Evolutionary conservation across 768 basidiomycete genomes (phyloP), one percentile per base, ranked within the genome.

Genomic region (Saitozyma sp.): DNA sequence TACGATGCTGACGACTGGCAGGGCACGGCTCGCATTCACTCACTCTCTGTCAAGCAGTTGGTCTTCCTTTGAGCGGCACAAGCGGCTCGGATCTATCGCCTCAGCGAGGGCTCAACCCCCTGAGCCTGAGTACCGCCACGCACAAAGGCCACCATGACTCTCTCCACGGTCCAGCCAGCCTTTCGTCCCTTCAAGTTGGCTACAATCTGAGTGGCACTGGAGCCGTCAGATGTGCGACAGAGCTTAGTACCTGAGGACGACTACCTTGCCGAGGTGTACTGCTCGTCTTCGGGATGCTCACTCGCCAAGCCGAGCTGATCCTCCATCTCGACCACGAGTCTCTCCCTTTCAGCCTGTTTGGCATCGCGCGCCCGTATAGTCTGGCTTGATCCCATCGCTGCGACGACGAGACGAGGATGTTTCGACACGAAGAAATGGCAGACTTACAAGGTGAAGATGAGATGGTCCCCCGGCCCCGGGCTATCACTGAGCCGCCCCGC

Each of bases 31-130:
- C 29, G 29, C 29, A 29, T 6, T 17, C 13, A 57, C 81, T 58
- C 48, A 89, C 90, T 85, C 84, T 92, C 90, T 0, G 91, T 92
- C 49, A 91, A 68, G 70, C 89, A 90, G 70, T 91, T 92, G 4
- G 87, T 88, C 63, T 81, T 80, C 42, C 80, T 76, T 11, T 92
- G 90, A 3, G 88, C 88, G 37, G 84, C 75, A 40, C 69, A 82
- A 2, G 83, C 84, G 17, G 81, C 83, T 9, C 83, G 78, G 43
- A 83, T 79, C 77, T 81, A 29, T 29, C 29, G 29, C 29, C 78
- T 11, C 3, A 29, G 41, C 16, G 16, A 16, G 29, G 41, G 45
- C 6, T 29, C 55, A 43, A 19, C 7, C 3, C 16, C 37, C 43
- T 3, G 10, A 19, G 7, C 1, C 17, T 38, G 42, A 50, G 19